phyloP scores from a whole-genome alignment of 495 filamentous ascomycete species.

The Arthonia radiata region DNA sequence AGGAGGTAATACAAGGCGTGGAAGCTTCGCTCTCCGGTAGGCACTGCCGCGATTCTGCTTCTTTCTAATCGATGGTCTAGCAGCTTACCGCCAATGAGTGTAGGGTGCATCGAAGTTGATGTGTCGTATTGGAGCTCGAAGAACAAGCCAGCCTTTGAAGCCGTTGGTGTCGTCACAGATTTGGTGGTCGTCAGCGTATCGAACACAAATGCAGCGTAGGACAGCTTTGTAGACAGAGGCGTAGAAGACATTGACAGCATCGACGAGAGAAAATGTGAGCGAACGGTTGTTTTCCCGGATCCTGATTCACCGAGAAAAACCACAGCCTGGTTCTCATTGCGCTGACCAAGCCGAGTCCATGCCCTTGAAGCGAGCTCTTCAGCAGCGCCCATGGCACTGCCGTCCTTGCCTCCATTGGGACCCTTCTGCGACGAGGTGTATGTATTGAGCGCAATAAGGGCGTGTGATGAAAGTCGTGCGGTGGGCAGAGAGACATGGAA shows the following conservation, averaged over 20 bases:
- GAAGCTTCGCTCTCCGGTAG: slow-evolving; percentile 88
- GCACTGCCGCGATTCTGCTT: slow-evolving; percentile 69
- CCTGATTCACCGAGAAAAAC: slow-evolving; percentile 89
- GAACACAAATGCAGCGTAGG: slow-evolving; percentile 80
- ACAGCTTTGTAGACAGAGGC: slow-evolving; percentile 75
- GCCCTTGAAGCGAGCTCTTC: slow-evolving; percentile 73
- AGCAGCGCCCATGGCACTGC: slow-evolving; percentile 63
- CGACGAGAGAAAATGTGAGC: slow-evolving; percentile 62
- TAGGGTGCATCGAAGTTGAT: slow-evolving; percentile 49
- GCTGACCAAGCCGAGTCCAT: slow-evolving; percentile 60
- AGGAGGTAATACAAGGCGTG: slow-evolving; percentile 89
- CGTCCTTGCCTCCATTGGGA: slow-evolving; percentile 67
- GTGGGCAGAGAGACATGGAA: slow-evolving; percentile 80
- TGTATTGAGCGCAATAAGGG: slow-evolving; percentile 73
- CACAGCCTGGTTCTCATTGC: slow-evolving; percentile 77
- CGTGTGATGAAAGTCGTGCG: slow-evolving; percentile 70
- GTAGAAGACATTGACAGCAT: slow-evolving; percentile 73
- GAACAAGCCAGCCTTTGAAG: slow-evolving; percentile 85
- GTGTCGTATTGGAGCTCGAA: slow-evolving; percentile 93
- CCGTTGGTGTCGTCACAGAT: slow-evolving; percentile 77
- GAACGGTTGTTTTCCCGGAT: slow-evolving; percentile 81
- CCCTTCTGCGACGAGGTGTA: slow-evolving; percentile 71
- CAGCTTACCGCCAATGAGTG: slow-evolving; percentile 78
- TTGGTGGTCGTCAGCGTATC: slow-evolving; percentile 96
- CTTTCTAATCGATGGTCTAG: slow-evolving; percentile 81